Percentiles rank a stretch among this genome's conserved stretches.
Conservation (phyloP, 495 filamentous ascomycete genomes). For the Hypoxylon cercidicola region DNA sequence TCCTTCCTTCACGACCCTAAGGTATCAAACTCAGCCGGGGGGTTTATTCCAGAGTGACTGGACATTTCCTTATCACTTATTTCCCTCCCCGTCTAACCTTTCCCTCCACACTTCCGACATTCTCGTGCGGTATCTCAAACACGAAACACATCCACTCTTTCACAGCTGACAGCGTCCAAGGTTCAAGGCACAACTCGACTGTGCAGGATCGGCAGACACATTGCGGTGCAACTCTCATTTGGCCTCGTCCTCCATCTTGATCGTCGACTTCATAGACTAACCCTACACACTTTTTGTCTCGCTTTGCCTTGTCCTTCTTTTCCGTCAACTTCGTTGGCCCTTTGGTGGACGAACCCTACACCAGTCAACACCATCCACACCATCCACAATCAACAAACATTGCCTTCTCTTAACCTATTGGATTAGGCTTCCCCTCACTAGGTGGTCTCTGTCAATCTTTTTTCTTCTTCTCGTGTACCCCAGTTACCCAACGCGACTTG, state of each 20-base stretch:
- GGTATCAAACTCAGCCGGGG: too few relatives aligned
- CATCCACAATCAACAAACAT: conserved; percentile 4
- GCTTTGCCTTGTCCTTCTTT: conserved; percentile 11
- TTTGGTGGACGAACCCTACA: conserved; percentile 3
- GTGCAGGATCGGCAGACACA: conserved; percentile 31
- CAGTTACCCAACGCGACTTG: conserved; percentile 13
- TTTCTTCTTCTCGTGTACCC: conserved; percentile 1
- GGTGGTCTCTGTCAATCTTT: neutral
- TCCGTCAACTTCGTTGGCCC: conserved; percentile 7
- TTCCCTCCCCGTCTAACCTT: neutral
- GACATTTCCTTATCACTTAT: neutral
- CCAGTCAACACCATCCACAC: conserved; percentile 2
- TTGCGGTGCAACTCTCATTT: conserved; percentile 29
- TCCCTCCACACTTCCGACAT: conserved; percentile 10
- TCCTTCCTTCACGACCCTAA: conserved; percentile 1
- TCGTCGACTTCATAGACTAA: neutral
- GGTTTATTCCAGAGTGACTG: neutral
- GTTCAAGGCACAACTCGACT: conserved; percentile 1
- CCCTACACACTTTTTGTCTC: conserved; percentile 11
- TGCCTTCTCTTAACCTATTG: neutral
- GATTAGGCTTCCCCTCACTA: conserved; percentile 6
- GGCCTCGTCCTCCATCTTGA: conserved; percentile 23
- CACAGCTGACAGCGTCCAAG: conserved; percentile 10
- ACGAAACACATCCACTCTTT: conserved; percentile 18
- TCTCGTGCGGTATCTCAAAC: conserved; percentile 6